Conservation (phyloP, 139 green algal species). For the Astrephomene gubernaculifera region DNA sequence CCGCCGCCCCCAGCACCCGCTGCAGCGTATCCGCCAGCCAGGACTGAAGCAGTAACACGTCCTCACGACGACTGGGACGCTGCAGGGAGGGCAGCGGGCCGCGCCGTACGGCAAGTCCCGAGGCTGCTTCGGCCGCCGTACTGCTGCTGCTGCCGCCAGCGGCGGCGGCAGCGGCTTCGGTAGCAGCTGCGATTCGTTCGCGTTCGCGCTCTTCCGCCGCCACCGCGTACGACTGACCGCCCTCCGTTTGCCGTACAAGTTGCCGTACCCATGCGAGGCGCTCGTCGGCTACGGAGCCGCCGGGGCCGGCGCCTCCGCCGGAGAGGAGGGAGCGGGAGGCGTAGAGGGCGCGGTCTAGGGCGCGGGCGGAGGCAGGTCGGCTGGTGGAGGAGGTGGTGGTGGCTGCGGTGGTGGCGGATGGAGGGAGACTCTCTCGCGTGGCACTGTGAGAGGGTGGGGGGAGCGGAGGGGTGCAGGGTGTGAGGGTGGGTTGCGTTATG, state of each 20-base stretch:
- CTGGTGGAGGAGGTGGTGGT: not conserved
- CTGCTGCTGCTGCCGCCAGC: no score
- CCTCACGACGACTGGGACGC: constrained; percentile 52
- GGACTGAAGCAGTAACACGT: constrained; percentile 57
- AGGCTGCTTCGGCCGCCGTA: no score
- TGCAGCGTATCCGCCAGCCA: constrained; percentile 69
- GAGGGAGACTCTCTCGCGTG: not conserved
- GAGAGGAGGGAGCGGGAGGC: not conserved
- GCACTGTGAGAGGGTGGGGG: not conserved
- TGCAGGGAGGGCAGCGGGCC: constrained; percentile 12
- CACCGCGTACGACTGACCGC: constrained; percentile 18
- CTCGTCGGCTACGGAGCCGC: not conserved
- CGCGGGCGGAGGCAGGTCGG: constrained; percentile 19
- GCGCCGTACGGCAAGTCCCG: no score
- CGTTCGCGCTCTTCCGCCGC: constrained; percentile 13
- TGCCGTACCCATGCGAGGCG: constrained; percentile 12
- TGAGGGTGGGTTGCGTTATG: no score
- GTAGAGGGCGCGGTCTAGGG: constrained; percentile 2
- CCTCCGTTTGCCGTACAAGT: constrained; percentile 21
- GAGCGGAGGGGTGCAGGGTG: no score
- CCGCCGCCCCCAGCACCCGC: constrained; percentile 34
- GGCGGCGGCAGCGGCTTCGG: no score
- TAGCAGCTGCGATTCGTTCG: no score
- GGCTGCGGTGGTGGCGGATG: no score
- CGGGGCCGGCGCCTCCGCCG: not conserved